Base-by-base conservation (phyloP, 2,329 filamentous ascomycete genomes). In the Beauveria medogensis region DNA sequence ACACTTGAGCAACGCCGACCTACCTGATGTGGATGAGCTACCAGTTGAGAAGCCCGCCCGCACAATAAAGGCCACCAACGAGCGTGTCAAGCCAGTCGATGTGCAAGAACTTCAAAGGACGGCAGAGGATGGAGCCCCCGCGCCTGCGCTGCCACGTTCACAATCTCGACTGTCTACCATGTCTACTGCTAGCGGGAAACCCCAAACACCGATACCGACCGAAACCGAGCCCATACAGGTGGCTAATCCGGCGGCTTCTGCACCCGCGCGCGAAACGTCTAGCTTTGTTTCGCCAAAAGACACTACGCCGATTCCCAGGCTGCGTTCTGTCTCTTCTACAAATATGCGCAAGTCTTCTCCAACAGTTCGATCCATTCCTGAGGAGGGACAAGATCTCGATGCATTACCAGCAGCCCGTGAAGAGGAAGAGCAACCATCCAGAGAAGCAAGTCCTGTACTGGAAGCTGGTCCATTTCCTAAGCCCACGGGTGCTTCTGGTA, bases 1-100 rank as follows among this genome's bases (percentile, higher is more conserved):
- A 72, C 91, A 96, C 71, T 79, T 96, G 12, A 85, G 86, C 64
- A 77, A 82, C 47, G 92, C 93, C 7, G 92, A 97, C 18, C 76
- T 78, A 5, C 91, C 91, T 1, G 82, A 86, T 53, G 73, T 82
- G 0, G 87, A 91, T 8, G 81, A 85, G 2, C 71, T 89, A 14
- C 77, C 82, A 26, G 69, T 84, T 4, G 69, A 80, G 64, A 72
- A 80, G 66, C 55, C 61, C 7, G 50, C 50, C 68, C 63, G 54
- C 43, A 24, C 59, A 0, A 61, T 50, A 20, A 66, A 65, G 30
- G 60, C 43, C 3, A 44, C 12, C 18, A 63, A 75, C 54, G 87
- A 92, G 67, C 68, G 73, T 5, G 74, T 83, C 20, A 84, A 78
- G 3, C 88, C 88, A 2, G 79, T 91, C 20, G 77, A 88, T 61